phyloP scores from a whole-genome alignment of 768 basidiomycete species.

The Paxillus ammoniavirescens region DNA sequence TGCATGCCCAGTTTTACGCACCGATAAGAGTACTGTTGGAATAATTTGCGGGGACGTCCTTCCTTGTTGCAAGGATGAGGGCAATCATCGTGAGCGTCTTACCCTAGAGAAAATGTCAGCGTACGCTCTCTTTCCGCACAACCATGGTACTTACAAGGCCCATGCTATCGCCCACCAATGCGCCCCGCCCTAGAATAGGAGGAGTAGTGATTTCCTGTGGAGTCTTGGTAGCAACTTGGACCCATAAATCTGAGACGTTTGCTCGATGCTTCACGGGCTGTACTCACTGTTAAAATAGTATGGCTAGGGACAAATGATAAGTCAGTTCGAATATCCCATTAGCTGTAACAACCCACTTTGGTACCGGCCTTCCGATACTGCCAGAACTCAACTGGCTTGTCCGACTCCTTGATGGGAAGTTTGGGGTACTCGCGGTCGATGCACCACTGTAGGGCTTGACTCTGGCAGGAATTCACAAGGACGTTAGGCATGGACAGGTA shows the following conservation, averaged over 20 bases:
- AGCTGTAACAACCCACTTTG: conserved; percentile 43
- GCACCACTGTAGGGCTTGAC: conserved; percentile 86
- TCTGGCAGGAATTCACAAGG: conserved; percentile 38
- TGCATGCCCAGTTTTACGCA: conserved; percentile 21
- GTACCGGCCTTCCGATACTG: conserved; percentile 54
- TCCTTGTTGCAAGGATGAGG: conserved; percentile 74
- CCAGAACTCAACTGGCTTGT: conserved; percentile 90
- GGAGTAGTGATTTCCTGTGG: conserved; percentile 53
- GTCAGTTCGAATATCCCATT: background rate
- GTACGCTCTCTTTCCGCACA: background rate
- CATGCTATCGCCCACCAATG: conserved; percentile 90
- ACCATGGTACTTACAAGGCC: conserved; percentile 44
- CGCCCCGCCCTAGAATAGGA: conserved; percentile 79
- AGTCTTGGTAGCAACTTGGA: conserved; percentile 74
- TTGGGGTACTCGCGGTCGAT: conserved; percentile 75
- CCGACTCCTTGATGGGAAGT: conserved; percentile 62
- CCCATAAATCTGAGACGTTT: background rate
- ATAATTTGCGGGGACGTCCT: conserved; percentile 53
- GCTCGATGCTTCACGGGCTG: background rate
- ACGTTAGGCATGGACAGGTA: background rate
- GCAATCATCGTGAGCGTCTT: conserved; percentile 91
- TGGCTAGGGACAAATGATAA: conserved; percentile 28
- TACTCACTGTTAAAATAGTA: conserved; percentile 70
- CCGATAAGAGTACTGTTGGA: conserved; percentile 80
- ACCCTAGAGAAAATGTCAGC: conserved; percentile 46